These are phyloP conservation scores for Erythrobasidium hasegawianum DNA, from an alignment of 1,284 basidiomycete species.

Conservation along the genomic window DNA sequence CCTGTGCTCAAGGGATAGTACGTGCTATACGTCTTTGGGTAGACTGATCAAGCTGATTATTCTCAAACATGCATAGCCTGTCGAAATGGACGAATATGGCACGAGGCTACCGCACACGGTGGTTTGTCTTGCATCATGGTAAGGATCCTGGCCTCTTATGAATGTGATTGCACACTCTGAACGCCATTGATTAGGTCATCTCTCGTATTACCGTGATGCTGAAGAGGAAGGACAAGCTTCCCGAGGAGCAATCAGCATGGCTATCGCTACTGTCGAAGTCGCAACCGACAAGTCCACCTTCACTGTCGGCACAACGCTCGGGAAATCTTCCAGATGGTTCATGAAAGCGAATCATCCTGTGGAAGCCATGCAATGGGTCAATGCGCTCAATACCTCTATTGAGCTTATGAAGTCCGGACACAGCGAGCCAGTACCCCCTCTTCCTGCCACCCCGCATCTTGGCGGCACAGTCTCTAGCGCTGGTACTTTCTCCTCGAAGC, in stretches of 20 bases:
- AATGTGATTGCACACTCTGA: slow-evolving; percentile 36
- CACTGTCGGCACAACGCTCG: slow-evolving; percentile 64
- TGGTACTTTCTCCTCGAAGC: background rate
- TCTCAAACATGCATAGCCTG: slow-evolving; percentile 47
- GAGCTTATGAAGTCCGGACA: slow-evolving; percentile 52
- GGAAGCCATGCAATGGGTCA: slow-evolving; percentile 82
- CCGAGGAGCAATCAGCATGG: slow-evolving; percentile 84
- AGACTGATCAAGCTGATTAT: background rate
- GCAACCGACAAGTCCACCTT: slow-evolving; percentile 65
- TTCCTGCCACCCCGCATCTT: background rate
- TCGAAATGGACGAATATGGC: slow-evolving; percentile 90
- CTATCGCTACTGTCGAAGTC: slow-evolving; percentile 60
- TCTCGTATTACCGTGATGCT: slow-evolving; percentile 71
- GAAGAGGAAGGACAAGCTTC: slow-evolving; percentile 85
- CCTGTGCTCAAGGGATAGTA: slow-evolving; percentile 32
- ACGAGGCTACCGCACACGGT: slow-evolving; percentile 82
- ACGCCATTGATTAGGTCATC: slow-evolving; percentile 35
- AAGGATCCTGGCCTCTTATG: slow-evolving; percentile 56
- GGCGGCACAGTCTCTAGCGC: background rate
- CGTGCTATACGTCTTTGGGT: background rate
- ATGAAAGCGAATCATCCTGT: slow-evolving; percentile 85
- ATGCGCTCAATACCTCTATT: slow-evolving; percentile 68
- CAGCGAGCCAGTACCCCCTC: background rate
- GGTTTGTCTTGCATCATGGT: slow-evolving; percentile 86
- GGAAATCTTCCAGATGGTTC: slow-evolving; percentile 70